These are phyloP conservation scores for Aspergillus versicolor DNA, from an alignment of 2,329 filamentous ascomycete species.

Conservation along the genomic window DNA sequence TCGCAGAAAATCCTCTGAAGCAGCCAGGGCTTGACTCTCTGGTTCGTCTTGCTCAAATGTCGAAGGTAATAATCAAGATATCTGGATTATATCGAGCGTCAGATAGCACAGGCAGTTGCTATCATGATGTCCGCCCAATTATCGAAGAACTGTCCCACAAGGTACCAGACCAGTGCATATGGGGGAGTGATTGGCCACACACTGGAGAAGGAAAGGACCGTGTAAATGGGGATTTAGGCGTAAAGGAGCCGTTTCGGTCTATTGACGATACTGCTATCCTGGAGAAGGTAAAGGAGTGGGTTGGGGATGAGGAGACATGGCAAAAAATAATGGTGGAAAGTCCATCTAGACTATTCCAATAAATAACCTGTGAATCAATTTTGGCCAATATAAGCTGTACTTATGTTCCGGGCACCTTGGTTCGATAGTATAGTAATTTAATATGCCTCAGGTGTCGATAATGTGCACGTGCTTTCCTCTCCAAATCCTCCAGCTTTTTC, in stretches of 20 bases:
- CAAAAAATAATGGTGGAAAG: not conserved
- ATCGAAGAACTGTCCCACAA: not conserved
- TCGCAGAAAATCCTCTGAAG: not conserved
- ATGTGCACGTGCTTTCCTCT: not conserved
- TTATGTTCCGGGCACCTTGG: too few species aligned
- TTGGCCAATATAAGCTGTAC: too few species aligned
- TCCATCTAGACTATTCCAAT: not conserved
- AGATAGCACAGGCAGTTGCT: not conserved
- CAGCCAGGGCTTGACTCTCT: not conserved
- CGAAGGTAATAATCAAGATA: not conserved
- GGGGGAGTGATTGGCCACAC: constrained; percentile 10
- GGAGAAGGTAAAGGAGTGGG: not conserved
- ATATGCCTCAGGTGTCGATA: too few species aligned
- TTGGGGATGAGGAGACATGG: not conserved
- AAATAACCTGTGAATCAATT: too few species aligned
- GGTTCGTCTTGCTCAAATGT: not conserved
- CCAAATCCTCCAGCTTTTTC: not conserved
- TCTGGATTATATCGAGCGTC: constrained; percentile 2
- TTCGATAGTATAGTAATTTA: too few species aligned
- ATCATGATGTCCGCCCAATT: not conserved
- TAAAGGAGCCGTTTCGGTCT: not conserved
- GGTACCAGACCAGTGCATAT: constrained; percentile 2
- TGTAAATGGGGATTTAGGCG: not conserved
- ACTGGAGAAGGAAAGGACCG: constrained; percentile 3
- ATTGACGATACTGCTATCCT: not conserved